Evolutionary conservation across 192 early-diverging fungal genomes (phyloP), one percentile per base, ranked within the genome.

Genomic region (Piromyces sp.): DNA sequence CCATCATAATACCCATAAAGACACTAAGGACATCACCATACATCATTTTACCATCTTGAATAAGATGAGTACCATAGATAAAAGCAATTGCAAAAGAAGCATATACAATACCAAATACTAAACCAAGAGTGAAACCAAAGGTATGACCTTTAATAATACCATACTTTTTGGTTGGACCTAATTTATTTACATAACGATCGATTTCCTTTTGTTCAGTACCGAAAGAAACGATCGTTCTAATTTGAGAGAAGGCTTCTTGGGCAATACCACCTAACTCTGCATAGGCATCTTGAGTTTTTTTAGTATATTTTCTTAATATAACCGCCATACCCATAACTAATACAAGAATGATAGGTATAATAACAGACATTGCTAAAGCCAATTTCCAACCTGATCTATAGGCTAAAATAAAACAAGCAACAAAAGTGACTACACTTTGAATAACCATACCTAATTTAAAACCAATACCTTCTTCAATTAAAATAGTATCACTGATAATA

Each of bases 1-100:
- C 96, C 51, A 97, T 93, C 5, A 97, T 89, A 85, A 98, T 90
- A 58, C 94, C 89, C 85, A 97, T 95, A 84, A 98, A 97, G 42
- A 94, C 94, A 82, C 91, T 94, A 28, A 96, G 85, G 29, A 97
- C 93, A 30, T 85, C 80, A 0, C 86, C 86, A 80, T 87, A 86
- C 31, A 29, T 81, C 81, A 90, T 85, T 68, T 85, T 80, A 28
- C 86, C 85, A n/a, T 85, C 30, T 4, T 85, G 80, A 12, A 95
- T 85, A 30, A 92, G 79, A 5, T 83, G 86, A 28, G 86, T 84
- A 51, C 94, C 94, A 82, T 89, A 93, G 80, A 83, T 84, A 80
- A 91, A 87, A n/a, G 86, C 86, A 30, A 86, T 81, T 22, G 87
- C 17, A 79, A 89, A 87, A 19, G 85, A 40, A 15, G 28, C 36